These are phyloP conservation scores for Petunia axillaris DNA, from an alignment of 257 asterid genomes.

Conservation along the genomic window DNA sequence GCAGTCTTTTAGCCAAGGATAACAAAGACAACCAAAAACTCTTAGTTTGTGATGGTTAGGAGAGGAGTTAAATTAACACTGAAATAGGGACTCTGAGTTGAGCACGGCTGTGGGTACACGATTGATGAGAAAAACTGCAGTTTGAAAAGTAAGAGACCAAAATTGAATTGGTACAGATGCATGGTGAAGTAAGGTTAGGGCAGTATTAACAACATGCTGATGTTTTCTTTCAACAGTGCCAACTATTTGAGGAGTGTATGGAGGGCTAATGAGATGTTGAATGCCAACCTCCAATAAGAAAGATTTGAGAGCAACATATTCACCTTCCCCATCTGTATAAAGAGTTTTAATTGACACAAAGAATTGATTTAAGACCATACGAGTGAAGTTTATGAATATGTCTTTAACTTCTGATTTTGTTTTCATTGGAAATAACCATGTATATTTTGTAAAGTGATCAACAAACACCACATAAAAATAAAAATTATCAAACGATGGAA, in stretches of 20 bases:
- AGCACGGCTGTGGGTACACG: not conserved
- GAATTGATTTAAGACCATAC: too few relatives aligned
- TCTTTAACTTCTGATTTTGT: too few relatives aligned
- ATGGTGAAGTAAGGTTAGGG: not conserved
- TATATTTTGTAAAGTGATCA: too few relatives aligned
- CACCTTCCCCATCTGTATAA: not conserved
- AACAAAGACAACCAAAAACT: too few relatives aligned
- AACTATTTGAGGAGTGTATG: not conserved
- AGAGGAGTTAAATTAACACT: not conserved
- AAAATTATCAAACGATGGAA: too few relatives aligned
- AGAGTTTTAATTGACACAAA: too few relatives aligned
- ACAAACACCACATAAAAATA: too few relatives aligned
- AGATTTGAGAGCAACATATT: not conserved
- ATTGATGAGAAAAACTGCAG: not conserved
- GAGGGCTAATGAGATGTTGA: not conserved
- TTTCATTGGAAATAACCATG: too few relatives aligned
- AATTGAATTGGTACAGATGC: not conserved
- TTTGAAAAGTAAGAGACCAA: constrained; percentile 10
- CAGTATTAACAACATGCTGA: not conserved
- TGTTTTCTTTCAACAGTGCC: not conserved
- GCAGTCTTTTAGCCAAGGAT: not conserved
- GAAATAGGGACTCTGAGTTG: not conserved
- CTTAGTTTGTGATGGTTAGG: too few relatives aligned
- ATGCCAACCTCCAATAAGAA: not conserved
- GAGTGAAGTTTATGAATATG: too few relatives aligned